Base-by-base conservation (phyloP, 805 yeast genomes). In the Suhomyces emberorum region DNA sequence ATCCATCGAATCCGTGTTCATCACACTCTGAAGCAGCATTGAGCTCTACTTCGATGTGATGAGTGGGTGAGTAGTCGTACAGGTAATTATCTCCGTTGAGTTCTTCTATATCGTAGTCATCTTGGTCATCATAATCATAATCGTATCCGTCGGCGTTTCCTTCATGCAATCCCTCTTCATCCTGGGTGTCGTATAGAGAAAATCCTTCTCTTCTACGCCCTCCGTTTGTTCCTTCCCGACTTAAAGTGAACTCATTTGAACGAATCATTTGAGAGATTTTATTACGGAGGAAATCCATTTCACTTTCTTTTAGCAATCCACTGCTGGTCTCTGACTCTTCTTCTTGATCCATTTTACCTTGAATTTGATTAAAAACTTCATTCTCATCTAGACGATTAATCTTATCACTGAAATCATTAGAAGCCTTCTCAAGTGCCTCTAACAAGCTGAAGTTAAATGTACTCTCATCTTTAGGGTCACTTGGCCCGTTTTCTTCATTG, bases 1-100 rank as follows among this genome's bases (percentile, higher is more conserved):
- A 59, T 9, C 47, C 51, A 10, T 45, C 47, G 12, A 32, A 39
- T 8, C 61, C 59, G 39, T 57, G 65, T 18, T 46, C 49, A 7
- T 51, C 54, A 28, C 68, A 58, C 16, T 56, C 58, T 1, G 65
- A 59, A 3, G 57, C 55, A 10, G 63, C 51, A 36, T 65, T 65
- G 19, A 67, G 49, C 44, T 67, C 72, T 7, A 67, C 63, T 43
- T 67, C 72, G 14, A 67, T 63, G 42, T 64, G 74, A 38, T 63
- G 70, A 2, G 60, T 51, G 6, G 64, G 59, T 1, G 55, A 49
- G 25, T 57, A 55, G n/a, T 53, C 25, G 41, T 57, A 57, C 52
- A 48, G 53, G 41, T 56, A 58, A 15, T 42, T 42, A 23, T 30
- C 33, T 9, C 22, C 61, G 20, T 44, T 47, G 8, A 64, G 43